Base-by-base conservation (phyloP, 129 eudicot genomes). In the Glebionis coronaria region DNA sequence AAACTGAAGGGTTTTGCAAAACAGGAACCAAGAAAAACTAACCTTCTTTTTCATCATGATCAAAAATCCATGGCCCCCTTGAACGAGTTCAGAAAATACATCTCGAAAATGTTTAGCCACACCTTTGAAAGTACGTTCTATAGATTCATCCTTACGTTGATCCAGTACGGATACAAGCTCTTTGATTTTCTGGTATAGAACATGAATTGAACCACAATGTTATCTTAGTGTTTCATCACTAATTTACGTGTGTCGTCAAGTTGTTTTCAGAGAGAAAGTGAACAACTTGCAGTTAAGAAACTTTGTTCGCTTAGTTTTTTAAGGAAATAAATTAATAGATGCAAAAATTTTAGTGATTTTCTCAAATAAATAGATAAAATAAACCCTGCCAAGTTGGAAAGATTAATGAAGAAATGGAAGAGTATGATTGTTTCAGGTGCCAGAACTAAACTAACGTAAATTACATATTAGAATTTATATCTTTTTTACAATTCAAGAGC, bases 31-130 rank as follows among this genome's bases (percentile, higher is more conserved):
- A 51, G 4, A 11, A 4, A 73, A 15, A 77, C 79, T 0, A 73
- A 86, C 99, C 97, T 94, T 94, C 77, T 94, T 94, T 85, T 94
- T 89, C 97, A 87, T 90, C 97, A 90, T 94, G 73, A 87, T 88
- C 71, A 94, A 73, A 81, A 59, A 78, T 55, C 99, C 99, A 75
- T 94, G 93, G 57, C 99, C 99, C 21, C 97, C 92, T 83, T 94
- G 95, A 66, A 94, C 99, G 42, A 94, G 99, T 78, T 94, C 97
- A 28, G 97, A 84, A 66, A 94, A 94, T 18, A 94, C 99, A 56
- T 94, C 97, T 25, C 97, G 84, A 63, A 94, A 94, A 81, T 94
- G 91, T 78, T 85, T 82, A 44, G 99, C 99, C 58, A 94, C 99
- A 49, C 99, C 99, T 82, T 94, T 94, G 80, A 94, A 94, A 31